phyloP scores from a whole-genome alignment of 352 stramenopile genomes.

The Phytophthora sp. region DNA sequence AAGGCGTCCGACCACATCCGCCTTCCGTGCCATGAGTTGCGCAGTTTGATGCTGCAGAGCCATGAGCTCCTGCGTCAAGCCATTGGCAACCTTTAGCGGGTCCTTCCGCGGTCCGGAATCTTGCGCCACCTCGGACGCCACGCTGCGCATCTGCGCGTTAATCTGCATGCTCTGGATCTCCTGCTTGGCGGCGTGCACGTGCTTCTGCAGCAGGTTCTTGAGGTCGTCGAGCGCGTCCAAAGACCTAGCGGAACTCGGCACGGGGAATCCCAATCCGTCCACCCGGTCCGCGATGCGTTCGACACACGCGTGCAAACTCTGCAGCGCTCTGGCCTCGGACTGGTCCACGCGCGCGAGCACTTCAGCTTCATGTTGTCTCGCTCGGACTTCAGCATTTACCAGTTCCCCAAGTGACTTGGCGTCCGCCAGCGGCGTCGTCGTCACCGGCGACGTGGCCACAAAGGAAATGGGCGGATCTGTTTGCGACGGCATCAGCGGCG shows the following conservation, averaged over 20 bases:
- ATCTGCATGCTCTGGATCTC: slow-evolving; percentile 80
- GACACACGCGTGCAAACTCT: slow-evolving; percentile 52
- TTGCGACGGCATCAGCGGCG: slow-evolving; percentile 1
- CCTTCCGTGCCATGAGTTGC: slow-evolving; percentile 41
- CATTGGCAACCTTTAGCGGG: slow-evolving; percentile 30
- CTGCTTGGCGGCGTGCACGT: slow-evolving; percentile 58
- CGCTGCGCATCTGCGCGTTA: slow-evolving; percentile 59
- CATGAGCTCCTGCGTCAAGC: slow-evolving; percentile 56
- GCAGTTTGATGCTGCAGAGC: slow-evolving; percentile 48
- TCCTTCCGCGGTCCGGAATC: slow-evolving; percentile 17
- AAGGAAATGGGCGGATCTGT: neutral
- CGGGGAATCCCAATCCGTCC: slow-evolving; percentile 53
- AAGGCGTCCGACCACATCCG: slow-evolving; percentile 23
- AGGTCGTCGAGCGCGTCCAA: slow-evolving; percentile 68
- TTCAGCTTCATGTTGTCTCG: slow-evolving; percentile 36
- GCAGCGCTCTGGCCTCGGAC: slow-evolving; percentile 38
- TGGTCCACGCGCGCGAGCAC: slow-evolving; percentile 40
- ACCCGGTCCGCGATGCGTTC: slow-evolving; percentile 48
- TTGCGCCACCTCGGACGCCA: slow-evolving; percentile 44
- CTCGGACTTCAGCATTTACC: slow-evolving; percentile 43
- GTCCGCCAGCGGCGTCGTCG: slow-evolving; percentile 31
- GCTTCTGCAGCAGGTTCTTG: slow-evolving; percentile 51
- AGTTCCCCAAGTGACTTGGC: slow-evolving; percentile 50
- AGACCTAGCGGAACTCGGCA: slow-evolving; percentile 44
- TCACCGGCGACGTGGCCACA: slow-evolving; percentile 3